Evolutionary conservation across 257 asterid species (phyloP).

Genomic region (Solanum chilense): DNA sequence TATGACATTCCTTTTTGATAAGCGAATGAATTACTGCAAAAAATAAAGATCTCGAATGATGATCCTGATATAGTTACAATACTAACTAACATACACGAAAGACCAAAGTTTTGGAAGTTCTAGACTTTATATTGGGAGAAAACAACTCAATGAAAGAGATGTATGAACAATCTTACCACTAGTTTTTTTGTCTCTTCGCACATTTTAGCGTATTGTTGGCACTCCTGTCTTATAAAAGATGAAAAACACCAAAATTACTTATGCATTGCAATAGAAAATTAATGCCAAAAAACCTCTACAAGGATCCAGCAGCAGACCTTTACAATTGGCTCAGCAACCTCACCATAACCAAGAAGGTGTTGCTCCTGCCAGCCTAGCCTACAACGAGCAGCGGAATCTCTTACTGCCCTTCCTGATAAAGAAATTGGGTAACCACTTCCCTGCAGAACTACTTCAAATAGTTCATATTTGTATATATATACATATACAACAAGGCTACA

Average conservation of each 20-base stretch:
- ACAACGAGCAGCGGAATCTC: conserved; percentile 88
- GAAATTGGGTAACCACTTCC: conserved; percentile 61
- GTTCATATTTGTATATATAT: no score
- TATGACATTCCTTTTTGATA: background rate
- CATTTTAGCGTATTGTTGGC: conserved; percentile 45
- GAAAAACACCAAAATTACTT: background rate
- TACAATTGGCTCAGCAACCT: conserved; percentile 41
- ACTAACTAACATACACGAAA: background rate
- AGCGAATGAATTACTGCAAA: background rate
- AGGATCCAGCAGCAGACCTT: conserved; percentile 18
- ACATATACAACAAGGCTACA: background rate
- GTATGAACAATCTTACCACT: conserved; percentile 40
- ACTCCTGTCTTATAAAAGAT: conserved; percentile 46
- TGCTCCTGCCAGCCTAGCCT: conserved; percentile 93
- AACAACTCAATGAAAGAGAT: background rate
- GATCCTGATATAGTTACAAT: background rate
- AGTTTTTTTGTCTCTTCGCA: conserved; percentile 61
- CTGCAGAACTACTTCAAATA: conserved; percentile 9
- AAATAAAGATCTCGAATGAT: background rate
- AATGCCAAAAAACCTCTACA: background rate
- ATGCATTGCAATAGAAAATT: background rate
- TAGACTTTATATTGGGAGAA: background rate
- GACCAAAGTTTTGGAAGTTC: background rate
- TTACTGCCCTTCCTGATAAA: conserved; percentile 63
- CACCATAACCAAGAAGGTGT: conserved; percentile 41